A percentile compares a stretch with the other conserved stretches of the same genome.
phyloP scores from a whole-genome alignment of 2,329 filamentous ascomycete genomes.

The Fusarium goolgardi region DNA sequence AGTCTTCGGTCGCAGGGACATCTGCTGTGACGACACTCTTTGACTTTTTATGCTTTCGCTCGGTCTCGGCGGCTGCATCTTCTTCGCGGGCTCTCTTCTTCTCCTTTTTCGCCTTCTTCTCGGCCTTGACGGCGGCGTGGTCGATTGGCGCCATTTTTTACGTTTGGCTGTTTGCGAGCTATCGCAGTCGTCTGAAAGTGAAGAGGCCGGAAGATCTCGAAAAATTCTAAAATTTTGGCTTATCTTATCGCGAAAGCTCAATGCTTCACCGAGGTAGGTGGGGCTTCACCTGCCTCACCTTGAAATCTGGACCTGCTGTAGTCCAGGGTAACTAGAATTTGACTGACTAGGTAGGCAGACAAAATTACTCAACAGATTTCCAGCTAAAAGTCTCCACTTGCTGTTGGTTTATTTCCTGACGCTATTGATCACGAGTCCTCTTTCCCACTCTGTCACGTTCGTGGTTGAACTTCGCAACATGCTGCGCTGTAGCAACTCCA shows the following conservation, averaged over 20 bases:
- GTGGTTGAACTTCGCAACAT: too few relatives aligned
- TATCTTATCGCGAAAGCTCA: slow-evolving; percentile 37
- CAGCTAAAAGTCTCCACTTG: accelerated
- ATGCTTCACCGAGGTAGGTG: slow-evolving; percentile 36
- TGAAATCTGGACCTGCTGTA: not conserved
- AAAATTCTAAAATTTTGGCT: slow-evolving; percentile 41
- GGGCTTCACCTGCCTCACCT: slow-evolving; percentile 3
- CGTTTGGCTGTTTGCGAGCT: slow-evolving; percentile 32
- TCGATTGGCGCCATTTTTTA: slow-evolving; percentile 53
- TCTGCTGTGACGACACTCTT: slow-evolving; percentile 57
- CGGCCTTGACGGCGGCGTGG: slow-evolving; percentile 48
- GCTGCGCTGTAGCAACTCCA: too few relatives aligned
- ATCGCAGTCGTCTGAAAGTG: slow-evolving; percentile 21
- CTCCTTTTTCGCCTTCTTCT: slow-evolving; percentile 57
- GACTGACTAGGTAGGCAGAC: not conserved
- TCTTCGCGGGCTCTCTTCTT: slow-evolving; percentile 62
- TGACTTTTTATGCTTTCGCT: slow-evolving; percentile 63
- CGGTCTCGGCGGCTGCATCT: slow-evolving; percentile 53
- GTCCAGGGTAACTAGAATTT: not conserved
- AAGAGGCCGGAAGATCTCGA: slow-evolving; percentile 27
- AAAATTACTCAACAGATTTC: not conserved
- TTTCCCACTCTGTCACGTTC: not conserved
- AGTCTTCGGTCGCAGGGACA: slow-evolving; percentile 44
- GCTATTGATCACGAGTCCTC: not conserved
- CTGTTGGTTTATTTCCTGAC: not conserved